Evolutionary conservation across 352 stramenopile species (phyloP).

Genomic region (Pythium pyrilobum): DNA sequence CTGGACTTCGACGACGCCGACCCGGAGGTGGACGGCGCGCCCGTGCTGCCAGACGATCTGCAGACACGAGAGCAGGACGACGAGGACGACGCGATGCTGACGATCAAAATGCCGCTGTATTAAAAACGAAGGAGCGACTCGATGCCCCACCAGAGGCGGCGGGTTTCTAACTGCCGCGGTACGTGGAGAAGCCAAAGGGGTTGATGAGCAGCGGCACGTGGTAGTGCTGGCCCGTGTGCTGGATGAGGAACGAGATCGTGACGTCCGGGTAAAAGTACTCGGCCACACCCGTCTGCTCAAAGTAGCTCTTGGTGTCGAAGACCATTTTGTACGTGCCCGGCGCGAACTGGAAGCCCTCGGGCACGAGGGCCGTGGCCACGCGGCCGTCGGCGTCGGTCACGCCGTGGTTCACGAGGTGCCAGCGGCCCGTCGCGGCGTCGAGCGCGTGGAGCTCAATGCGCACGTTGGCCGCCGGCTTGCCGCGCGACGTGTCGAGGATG

Average conservation of each 20-base stretch:
- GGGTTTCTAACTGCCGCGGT: constrained; percentile 73
- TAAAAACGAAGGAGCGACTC: background rate
- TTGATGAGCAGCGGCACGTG: constrained; percentile 88
- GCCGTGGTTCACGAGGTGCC: constrained; percentile 40
- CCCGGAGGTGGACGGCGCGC: constrained; percentile 50
- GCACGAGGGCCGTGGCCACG: constrained; percentile 42
- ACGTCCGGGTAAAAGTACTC: constrained; percentile 88
- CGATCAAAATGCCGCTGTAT: constrained; percentile 13
- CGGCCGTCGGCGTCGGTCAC: constrained; percentile 79
- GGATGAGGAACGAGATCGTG: constrained; percentile 73
- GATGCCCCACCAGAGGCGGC: background rate
- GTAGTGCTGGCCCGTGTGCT: constrained; percentile 73
- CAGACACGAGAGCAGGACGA: constrained; percentile 15
- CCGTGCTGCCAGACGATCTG: constrained; percentile 39
- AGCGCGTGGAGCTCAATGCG: constrained; percentile 61
- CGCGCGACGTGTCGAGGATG: constrained; percentile 80
- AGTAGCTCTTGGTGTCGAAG: constrained; percentile 82
- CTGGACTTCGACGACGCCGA: constrained; percentile 62
- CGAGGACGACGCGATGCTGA: constrained; percentile 17
- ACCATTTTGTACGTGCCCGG: constrained; percentile 71
- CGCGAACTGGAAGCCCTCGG: constrained; percentile 30
- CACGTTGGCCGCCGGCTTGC: constrained; percentile 63
- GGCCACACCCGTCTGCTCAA: constrained; percentile 44
- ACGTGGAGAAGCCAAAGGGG: constrained; percentile 88
- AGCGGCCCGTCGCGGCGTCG: constrained; percentile 21